Evolutionary conservation across 768 basidiomycete genomes (phyloP).

Genomic region (Clitopilus hobsonii): DNA sequence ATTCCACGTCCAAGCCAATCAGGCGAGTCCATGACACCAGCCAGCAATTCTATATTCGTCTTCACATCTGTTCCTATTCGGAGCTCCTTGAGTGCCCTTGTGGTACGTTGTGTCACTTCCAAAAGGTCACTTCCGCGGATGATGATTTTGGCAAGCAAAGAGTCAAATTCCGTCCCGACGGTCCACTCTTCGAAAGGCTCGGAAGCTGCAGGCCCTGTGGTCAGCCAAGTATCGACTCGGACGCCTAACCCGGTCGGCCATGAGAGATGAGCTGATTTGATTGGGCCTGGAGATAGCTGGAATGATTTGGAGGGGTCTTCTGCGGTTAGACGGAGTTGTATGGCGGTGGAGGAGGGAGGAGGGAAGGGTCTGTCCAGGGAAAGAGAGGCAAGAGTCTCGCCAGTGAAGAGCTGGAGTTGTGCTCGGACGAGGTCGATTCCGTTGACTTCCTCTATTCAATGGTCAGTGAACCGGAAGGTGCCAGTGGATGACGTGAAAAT

Average conservation of each 20-base stretch:
- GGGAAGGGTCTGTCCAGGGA: slow-evolving; percentile 65
- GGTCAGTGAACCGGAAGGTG: too few species aligned
- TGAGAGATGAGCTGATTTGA: slow-evolving; percentile 62
- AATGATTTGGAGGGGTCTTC: slow-evolving; percentile 75
- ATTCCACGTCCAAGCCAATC: slow-evolving; percentile 25
- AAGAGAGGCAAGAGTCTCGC: slow-evolving; percentile 68
- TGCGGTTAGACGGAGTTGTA: slow-evolving; percentile 88
- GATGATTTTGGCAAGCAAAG: slow-evolving; percentile 80
- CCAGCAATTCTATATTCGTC: slow-evolving; percentile 27
- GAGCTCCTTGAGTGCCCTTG: slow-evolving; percentile 78
- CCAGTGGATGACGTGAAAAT: too few species aligned
- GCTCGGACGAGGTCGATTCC: slow-evolving; percentile 87
- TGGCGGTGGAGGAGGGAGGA: slow-evolving; percentile 68
- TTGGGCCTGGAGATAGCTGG: slow-evolving; percentile 82
- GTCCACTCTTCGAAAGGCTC: slow-evolving; percentile 25
- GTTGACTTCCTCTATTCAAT: slow-evolving; percentile 70
- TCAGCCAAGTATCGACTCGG: slow-evolving; percentile 81
- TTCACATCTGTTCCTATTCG: slow-evolving; percentile 54
- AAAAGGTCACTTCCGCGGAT: slow-evolving; percentile 78
- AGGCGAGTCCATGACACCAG: slow-evolving; percentile 24
- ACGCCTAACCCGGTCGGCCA: slow-evolving; percentile 85
- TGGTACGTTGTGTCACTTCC: slow-evolving; percentile 79
- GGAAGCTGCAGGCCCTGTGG: slow-evolving; percentile 54
- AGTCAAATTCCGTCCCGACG: slow-evolving; percentile 78
- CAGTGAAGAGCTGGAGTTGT: slow-evolving; percentile 79